Conservation (phyloP, 352 stramenopile genomes). For the Globisporangium takayamanum region DNA sequence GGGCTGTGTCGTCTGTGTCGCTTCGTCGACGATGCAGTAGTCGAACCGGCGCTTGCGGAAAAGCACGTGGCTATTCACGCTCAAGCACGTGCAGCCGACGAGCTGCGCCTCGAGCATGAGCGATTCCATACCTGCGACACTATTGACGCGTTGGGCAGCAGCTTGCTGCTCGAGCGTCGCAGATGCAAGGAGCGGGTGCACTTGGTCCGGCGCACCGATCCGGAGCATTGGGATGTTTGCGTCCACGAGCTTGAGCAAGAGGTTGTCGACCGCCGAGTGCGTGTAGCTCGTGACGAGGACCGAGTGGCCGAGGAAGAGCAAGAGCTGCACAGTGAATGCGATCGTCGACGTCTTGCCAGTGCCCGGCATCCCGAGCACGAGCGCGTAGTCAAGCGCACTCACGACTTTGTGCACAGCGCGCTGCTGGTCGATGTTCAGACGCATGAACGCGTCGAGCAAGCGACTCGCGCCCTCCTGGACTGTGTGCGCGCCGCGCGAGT, state of each 20-base stretch:
- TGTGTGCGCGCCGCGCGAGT: constrained; percentile 3
- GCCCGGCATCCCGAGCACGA: constrained; percentile 94
- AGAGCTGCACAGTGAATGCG: constrained; percentile 88
- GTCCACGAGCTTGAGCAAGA: constrained; percentile 91
- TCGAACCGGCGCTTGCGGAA: constrained; percentile 91
- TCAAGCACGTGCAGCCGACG: constrained; percentile 73
- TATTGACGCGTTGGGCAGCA: constrained; percentile 23
- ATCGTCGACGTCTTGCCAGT: constrained; percentile 97
- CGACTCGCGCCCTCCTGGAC: constrained; percentile 10
- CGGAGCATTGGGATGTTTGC: constrained; percentile 63
- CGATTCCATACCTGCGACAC: constrained; percentile 38
- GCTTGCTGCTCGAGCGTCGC: constrained; percentile 40
- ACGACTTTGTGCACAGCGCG: constrained; percentile 67
- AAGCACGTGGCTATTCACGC: constrained; percentile 67
- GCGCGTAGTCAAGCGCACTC: constrained; percentile 89
- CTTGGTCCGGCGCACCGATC: constrained; percentile 63
- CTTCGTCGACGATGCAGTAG: constrained; percentile 98
- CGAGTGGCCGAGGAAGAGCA: constrained; percentile 88
- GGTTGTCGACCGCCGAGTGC: constrained; percentile 96
- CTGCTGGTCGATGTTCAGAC: constrained; percentile 77
- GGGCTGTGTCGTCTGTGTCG: constrained; percentile 96
- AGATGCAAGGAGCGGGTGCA: constrained; percentile 59
- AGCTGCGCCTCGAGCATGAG: constrained; percentile 44
- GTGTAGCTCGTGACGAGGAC: constrained; percentile 98
- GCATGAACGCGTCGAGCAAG: constrained; percentile 46